Conservation (phyloP, 225 moss, liverwort and hornwort genomes). For the Physcomitrium patens region DNA sequence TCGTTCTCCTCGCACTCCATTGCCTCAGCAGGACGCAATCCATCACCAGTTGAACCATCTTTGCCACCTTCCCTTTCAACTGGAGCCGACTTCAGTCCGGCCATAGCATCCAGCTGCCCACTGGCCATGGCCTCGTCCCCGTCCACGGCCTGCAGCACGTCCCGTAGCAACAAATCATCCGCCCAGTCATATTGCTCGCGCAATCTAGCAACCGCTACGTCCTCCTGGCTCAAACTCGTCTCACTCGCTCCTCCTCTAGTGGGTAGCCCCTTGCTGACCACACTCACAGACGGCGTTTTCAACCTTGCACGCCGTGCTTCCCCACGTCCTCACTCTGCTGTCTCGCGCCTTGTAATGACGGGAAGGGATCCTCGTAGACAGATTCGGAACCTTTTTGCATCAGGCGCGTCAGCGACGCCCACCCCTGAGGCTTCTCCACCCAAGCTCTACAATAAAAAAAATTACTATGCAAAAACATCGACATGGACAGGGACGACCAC, state of each 20-base stretch:
- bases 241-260: background rate
- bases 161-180: conserved; percentile 49
- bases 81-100: background rate
- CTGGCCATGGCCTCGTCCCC: conserved; percentile 49
- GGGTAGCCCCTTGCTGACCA: conserved; percentile 35
- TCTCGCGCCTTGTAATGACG: conserved; percentile 20
- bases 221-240: conserved; percentile 21
- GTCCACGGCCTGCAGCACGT: conserved; percentile 50
- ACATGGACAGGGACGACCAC: conserved; percentile 16
- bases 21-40: conserved; percentile 19
- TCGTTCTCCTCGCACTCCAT: conserved; percentile 53
- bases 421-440: conserved; percentile 60
- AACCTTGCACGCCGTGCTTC: background rate
- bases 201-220: conserved; percentile 37
- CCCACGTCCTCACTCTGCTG: background rate
- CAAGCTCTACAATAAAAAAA: background rate
- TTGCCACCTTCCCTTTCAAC: background rate
- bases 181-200: conserved; percentile 54
- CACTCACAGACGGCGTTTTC: conserved; percentile 44
- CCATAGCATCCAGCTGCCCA: conserved; percentile 54
- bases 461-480: background rate
- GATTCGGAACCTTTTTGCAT: background rate
- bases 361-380: conserved; percentile 37
- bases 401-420: conserved; percentile 57
- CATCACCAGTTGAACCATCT: background rate